phyloP scores from a whole-genome alignment of 495 filamentous ascomycete species.

The Platismatia glauca region DNA sequence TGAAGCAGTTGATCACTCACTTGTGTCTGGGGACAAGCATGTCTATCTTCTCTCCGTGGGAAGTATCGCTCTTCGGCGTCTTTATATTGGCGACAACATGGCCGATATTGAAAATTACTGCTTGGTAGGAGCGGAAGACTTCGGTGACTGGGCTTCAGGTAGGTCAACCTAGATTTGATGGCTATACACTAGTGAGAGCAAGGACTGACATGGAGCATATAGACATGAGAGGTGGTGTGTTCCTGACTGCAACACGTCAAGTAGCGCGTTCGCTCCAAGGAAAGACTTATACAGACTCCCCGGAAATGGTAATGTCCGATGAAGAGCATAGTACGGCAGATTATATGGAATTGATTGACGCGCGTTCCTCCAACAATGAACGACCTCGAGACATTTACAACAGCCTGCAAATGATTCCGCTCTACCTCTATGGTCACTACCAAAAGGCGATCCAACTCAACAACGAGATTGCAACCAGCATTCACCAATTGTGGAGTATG shows the following conservation, averaged over 20 bases:
- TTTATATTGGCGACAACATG: conserved; percentile 68
- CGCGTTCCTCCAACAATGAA: conserved; percentile 43
- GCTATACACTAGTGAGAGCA: not conserved
- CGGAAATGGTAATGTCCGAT: conserved; percentile 60
- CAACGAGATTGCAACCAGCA: conserved; percentile 46
- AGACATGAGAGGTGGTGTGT: conserved; percentile 70
- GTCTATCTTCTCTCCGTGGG: conserved; percentile 67
- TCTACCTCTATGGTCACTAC: conserved; percentile 71
- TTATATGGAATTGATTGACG: conserved; percentile 52
- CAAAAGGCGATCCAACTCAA: conserved; percentile 60
- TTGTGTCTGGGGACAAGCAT: conserved; percentile 64
- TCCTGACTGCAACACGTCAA: conserved; percentile 57
- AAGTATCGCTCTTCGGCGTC: conserved; percentile 56
- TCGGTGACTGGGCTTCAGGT: conserved; percentile 55
- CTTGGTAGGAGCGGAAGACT: conserved; percentile 63
- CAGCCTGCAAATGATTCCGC: conserved; percentile 57
- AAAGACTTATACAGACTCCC: conserved; percentile 54
- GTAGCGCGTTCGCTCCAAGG: conserved; percentile 73
- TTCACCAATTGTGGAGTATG: conserved; percentile 61
- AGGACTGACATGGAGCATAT: not conserved
- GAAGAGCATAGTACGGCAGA: conserved; percentile 53
- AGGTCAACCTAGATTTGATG: not conserved
- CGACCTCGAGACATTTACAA: conserved; percentile 64
- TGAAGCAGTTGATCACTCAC: conserved; percentile 58
- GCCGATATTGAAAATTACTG: conserved; percentile 66